phyloP scores from a whole-genome alignment of 2,329 filamentous ascomycete genomes.

The Colletotrichum sp. region DNA sequence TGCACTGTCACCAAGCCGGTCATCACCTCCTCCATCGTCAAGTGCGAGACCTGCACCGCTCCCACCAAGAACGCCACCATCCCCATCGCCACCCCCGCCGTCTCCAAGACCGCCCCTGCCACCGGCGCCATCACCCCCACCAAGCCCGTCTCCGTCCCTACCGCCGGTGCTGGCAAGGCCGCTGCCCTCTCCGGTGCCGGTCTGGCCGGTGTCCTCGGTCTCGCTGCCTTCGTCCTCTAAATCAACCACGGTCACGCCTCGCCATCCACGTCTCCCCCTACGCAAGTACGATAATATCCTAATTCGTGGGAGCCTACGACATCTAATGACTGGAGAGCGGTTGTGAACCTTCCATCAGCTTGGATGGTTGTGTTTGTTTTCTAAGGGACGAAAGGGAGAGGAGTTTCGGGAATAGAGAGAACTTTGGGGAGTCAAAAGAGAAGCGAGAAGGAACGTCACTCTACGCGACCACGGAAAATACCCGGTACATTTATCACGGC shows the following conservation, averaged over 20 bases:
- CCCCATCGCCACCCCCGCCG: conserved; percentile 30
- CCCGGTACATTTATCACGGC: conserved; percentile 29
- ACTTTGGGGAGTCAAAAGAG: conserved; percentile 29
- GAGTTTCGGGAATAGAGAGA: conserved; percentile 28
- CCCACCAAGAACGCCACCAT: conserved; percentile 24
- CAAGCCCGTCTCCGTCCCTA: conserved; percentile 43
- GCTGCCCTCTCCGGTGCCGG: conserved; percentile 62
- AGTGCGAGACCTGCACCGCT: conserved; percentile 55
- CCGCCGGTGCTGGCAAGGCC: conserved; percentile 61
- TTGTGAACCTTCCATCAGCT: conserved; percentile 33
- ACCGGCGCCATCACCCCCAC: conserved; percentile 33
- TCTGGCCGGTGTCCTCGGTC: conserved; percentile 64
- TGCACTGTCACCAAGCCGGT: conserved; percentile 70
- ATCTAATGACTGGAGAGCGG: conserved; percentile 41
- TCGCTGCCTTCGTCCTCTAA: conserved; percentile 66
- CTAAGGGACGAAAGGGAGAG: conserved; percentile 14
- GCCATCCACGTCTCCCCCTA: conserved; percentile 40
- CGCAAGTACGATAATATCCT: conserved; percentile 46
- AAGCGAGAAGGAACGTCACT: conserved; percentile 25
- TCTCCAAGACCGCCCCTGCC: conserved; percentile 30
- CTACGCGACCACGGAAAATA: conserved; percentile 35
- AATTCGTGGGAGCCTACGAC: conserved; percentile 42
- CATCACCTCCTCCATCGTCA: conserved; percentile 53
- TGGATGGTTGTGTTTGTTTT: conserved; percentile 29
- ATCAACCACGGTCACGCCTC: conserved; percentile 41